Conservation (phyloP, 1,139 yeast species). For the Yamadazyma siamensis region DNA sequence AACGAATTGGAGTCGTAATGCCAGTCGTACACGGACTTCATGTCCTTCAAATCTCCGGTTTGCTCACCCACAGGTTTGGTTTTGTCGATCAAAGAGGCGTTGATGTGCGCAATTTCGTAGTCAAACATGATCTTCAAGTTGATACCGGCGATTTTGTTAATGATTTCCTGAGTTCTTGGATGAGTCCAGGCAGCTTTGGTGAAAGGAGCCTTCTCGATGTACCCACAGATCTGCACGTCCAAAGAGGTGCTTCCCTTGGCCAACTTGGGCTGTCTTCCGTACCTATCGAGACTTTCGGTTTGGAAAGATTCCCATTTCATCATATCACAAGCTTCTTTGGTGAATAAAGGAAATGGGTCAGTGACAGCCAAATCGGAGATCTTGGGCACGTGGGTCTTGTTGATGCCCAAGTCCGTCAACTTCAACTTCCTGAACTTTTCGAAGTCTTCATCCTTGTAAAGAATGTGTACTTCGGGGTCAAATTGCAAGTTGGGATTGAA, state of each 20-base stretch:
- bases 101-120: constrained; percentile 26
- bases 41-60: constrained; percentile 11
- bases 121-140: constrained; percentile 23
- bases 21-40: constrained; percentile 18
- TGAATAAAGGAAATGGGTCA: constrained; percentile 28
- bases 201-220: constrained; percentile 23
- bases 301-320: constrained; percentile 31
- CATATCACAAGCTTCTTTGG: constrained; percentile 30
- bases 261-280: constrained; percentile 25
- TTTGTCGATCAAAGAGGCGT: constrained; percentile 25
- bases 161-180: constrained; percentile 18
- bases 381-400: constrained; percentile 23
- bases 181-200: constrained; percentile 20
- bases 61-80: constrained; percentile 13
- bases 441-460: constrained; percentile 20
- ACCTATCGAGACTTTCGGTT: constrained; percentile 18
- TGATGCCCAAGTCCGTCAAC: constrained; percentile 23
- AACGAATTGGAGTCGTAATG: constrained; percentile 31
- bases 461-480: constrained; percentile 24
- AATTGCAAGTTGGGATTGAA: constrained; percentile 25
- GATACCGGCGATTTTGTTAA: constrained; percentile 21
- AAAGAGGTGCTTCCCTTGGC: constrained; percentile 21
- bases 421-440: constrained; percentile 19
- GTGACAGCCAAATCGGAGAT: constrained; percentile 25
- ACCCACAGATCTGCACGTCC: constrained; percentile 32